These are phyloP conservation scores for Trichoderma koningiopsis DNA, from an alignment of 2,329 filamentous ascomycete genomes.

Conservation along the genomic window DNA sequence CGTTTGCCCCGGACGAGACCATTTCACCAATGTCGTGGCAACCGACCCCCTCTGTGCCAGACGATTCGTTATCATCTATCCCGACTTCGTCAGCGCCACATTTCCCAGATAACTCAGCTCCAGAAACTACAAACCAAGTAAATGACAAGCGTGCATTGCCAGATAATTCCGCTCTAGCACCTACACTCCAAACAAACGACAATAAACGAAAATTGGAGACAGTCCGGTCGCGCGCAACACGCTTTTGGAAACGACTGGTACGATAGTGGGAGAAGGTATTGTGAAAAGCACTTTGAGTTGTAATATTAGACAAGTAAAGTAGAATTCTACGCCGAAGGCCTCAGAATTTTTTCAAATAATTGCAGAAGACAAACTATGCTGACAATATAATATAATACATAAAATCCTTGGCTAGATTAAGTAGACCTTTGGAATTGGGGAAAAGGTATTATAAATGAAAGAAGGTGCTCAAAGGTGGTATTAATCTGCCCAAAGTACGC, in stretches of 20 bases:
- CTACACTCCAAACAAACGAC: neutral
- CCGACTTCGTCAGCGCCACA: neutral
- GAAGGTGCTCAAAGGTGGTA: neutral
- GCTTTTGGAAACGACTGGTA: conserved; percentile 7
- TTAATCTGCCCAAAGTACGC: neutral
- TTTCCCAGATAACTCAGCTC: neutral
- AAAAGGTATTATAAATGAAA: neutral
- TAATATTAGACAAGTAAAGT: neutral
- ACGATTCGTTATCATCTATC: neutral
- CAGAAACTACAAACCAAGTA: neutral
- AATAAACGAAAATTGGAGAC: conserved; percentile 6
- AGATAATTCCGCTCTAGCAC: neutral
- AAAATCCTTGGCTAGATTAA: too few species aligned
- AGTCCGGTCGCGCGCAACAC: conserved; percentile 1
- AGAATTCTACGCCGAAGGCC: too few species aligned
- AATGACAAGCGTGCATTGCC: neutral
- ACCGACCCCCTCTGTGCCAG: neutral
- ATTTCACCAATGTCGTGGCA: neutral
- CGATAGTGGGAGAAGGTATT: neutral
- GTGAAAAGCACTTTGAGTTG: neutral
- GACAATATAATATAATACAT: too few species aligned
- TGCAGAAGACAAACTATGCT: too few species aligned
- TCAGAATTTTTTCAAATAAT: too few species aligned
- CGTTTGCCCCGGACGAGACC: neutral
- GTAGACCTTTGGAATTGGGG: neutral